Base-by-base conservation (phyloP, 2,329 filamentous ascomycete genomes). In the Fonsecaea erecta region DNA sequence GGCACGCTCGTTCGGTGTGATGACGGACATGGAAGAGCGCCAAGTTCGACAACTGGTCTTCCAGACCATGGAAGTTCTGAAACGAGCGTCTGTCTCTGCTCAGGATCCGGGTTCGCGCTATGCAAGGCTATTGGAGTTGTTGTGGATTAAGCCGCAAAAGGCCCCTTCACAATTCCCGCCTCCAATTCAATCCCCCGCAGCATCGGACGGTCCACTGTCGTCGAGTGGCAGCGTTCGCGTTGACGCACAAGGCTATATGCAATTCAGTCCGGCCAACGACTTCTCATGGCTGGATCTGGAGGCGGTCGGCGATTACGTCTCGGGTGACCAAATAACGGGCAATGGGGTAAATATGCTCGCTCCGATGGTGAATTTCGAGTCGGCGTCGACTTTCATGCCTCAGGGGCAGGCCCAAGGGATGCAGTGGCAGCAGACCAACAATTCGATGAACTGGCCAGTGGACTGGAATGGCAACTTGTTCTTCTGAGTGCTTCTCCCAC, bases 231-330 rank as follows among this genome's bases (percentile, higher is more conserved):
- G 66, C 55, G 64, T 71, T 9, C 70, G 58, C 11, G 58, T 71
- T 34, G 71, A 73, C 63, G 70, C 71, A 7, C 67, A 69, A 11
- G 71, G 72, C 4, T 75, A 78, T 65, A 69, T 77, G 73, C 71
- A 80, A 63, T 77, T 78, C 73, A 77, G 81, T 73, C 77, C 81
- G 58, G 77, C 82, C 1, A 84, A 86, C 58, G 83, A 85, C 51
- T 88, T 88, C 74, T 87, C 85, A 0, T 88, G 86, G 86, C 78
- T 86, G 1, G 85, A 88, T 71, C 75, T 88, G 4, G 83, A 84
- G 63, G 85, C 85, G 1, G 81, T 88, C 1, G 85, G 85, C 0
- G 85, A 87, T 67, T 86, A 84, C 70, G 83, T 82, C 21, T 80
- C 79, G 3, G 79, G 79, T 2, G 80, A 82, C 57, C 78, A 76